Evolutionary conservation across 108 stramenopile genomes (phyloP).

Genomic region (Skeletonema tropicum): DNA sequence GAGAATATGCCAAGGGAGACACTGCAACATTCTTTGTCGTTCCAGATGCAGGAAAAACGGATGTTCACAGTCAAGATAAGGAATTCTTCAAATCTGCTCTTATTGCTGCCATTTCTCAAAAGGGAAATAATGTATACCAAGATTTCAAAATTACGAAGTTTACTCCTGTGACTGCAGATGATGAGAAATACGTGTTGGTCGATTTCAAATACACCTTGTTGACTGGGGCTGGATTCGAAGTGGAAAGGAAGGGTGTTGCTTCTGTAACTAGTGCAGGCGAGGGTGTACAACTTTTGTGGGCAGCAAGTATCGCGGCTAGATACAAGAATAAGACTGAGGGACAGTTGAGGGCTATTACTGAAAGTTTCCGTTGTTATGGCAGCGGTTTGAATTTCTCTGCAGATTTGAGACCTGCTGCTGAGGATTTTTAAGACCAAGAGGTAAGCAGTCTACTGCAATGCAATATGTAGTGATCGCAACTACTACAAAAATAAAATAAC

Average conservation of each 20-base stretch:
- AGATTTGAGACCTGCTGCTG: conserved; percentile 33
- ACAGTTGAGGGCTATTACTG: conserved; percentile 65
- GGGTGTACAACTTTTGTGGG: conserved; percentile 86
- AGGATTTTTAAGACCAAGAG: background rate
- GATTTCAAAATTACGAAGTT: conserved; percentile 91
- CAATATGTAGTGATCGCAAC: background rate
- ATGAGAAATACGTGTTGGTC: conserved; percentile 71
- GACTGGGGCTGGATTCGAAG: conserved; percentile 95
- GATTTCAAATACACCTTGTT: conserved; percentile 95
- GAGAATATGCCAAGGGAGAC: conserved; percentile 97
- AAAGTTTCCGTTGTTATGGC: conserved; percentile 80
- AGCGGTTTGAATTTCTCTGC: conserved; percentile 75
- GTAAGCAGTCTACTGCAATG: background rate
- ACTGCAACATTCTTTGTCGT: conserved; percentile 91
- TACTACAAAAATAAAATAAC: background rate
- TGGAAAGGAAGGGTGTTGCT: conserved; percentile 90
- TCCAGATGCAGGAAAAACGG: conserved; percentile 63
- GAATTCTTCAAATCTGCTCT: conserved; percentile 71
- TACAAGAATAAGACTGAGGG: conserved; percentile 82
- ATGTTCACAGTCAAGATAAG: conserved; percentile 68
- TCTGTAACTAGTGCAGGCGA: conserved; percentile 81
- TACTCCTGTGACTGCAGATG: conserved; percentile 54
- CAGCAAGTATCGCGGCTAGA: conserved; percentile 70
- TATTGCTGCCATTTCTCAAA: conserved; percentile 80
- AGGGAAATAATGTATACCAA: conserved; percentile 91